phyloP scores from a whole-genome alignment of 192 early-diverging fungal genomes.

The Gonapodya sp. region DNA sequence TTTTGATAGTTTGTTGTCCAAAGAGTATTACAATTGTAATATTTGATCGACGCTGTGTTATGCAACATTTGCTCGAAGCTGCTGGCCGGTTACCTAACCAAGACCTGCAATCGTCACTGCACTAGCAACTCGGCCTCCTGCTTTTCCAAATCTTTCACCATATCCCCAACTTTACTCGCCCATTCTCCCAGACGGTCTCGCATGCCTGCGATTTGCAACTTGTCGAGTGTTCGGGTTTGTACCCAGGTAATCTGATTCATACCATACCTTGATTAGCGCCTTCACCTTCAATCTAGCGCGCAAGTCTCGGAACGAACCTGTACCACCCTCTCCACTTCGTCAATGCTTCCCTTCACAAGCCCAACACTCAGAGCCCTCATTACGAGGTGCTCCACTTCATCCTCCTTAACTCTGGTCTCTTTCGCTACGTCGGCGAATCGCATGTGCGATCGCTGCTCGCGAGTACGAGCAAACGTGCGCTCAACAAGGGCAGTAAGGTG shows the following conservation, averaged over 20 bases:
- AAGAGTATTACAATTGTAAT: too few relatives aligned
- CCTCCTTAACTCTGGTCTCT: conserved; percentile 63
- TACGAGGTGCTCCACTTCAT: conserved; percentile 92
- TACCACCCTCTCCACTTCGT: conserved; percentile 86
- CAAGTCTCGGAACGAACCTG: conserved; percentile 35
- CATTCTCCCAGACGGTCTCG: conserved; percentile 73
- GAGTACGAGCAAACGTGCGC: conserved; percentile 74
- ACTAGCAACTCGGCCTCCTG: conserved; percentile 50
- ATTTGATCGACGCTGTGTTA: too few relatives aligned
- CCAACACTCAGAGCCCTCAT: conserved; percentile 96
- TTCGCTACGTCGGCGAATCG: conserved; percentile 71
- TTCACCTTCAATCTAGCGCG: conserved; percentile 17
- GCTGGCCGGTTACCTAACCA: too few relatives aligned
- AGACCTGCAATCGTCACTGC: too few relatives aligned
- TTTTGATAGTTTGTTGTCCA: too few relatives aligned
- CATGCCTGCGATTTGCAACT: conserved; percentile 77
- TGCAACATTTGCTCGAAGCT: too few relatives aligned
- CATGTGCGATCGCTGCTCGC: conserved; percentile 62
- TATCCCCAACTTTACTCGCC: conserved; percentile 71
- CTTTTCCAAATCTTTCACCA: conserved; percentile 56
- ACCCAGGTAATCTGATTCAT: conserved; percentile 78
- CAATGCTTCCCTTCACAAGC: conserved; percentile 85
- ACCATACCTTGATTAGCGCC: conserved; percentile 7
- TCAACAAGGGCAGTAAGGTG: conserved; percentile 96
- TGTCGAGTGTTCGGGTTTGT: conserved; percentile 90